phyloP scores from a whole-genome alignment of 1,139 yeast species.

The Kodamaea fungicola region DNA sequence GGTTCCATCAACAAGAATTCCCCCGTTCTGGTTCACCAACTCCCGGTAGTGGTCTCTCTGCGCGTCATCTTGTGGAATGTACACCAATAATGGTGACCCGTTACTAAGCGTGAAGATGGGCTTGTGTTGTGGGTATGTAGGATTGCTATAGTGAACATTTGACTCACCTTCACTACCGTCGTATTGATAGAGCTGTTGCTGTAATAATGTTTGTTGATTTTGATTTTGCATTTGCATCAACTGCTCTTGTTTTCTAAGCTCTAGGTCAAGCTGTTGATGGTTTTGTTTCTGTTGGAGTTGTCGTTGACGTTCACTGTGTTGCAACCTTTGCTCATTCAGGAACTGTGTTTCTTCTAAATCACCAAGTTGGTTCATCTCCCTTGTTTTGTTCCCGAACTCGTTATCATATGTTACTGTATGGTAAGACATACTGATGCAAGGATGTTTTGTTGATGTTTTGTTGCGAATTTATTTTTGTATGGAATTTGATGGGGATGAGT shows the following conservation, averaged over 20 bases:
- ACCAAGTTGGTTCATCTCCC: constrained; percentile 2
- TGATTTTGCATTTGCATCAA: constrained; percentile 5
- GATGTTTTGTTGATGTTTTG: constrained; percentile 5
- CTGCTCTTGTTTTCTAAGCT: constrained; percentile 5
- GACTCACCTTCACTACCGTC: neutral
- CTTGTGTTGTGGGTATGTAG: neutral
- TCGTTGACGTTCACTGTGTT: constrained; percentile 6
- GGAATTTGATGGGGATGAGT: too few relatives aligned
- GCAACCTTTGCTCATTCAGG: constrained; percentile 4
- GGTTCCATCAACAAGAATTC: constrained; percentile 22
- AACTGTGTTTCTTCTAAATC: constrained; percentile 3
- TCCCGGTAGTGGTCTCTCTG: constrained; percentile 18
- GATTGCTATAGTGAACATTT: neutral
- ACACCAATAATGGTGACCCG: constrained; percentile 19
- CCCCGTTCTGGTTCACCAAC: constrained; percentile 30
- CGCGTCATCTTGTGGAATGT: constrained; percentile 22
- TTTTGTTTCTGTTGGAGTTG: constrained; percentile 7
- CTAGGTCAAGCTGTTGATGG: constrained; percentile 8
- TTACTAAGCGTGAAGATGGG: constrained; percentile 10
- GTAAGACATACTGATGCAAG: constrained; percentile 12
- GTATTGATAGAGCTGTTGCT: constrained; percentile 2
- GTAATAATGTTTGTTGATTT: constrained; percentile 1
- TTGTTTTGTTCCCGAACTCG: constrained; percentile 5
- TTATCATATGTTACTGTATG: constrained; percentile 9
- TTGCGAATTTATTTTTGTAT: too few relatives aligned